These are phyloP conservation scores for Lunularia cruciata DNA, from an alignment of 225 moss, liverwort and hornwort species.

Conservation along the genomic window DNA sequence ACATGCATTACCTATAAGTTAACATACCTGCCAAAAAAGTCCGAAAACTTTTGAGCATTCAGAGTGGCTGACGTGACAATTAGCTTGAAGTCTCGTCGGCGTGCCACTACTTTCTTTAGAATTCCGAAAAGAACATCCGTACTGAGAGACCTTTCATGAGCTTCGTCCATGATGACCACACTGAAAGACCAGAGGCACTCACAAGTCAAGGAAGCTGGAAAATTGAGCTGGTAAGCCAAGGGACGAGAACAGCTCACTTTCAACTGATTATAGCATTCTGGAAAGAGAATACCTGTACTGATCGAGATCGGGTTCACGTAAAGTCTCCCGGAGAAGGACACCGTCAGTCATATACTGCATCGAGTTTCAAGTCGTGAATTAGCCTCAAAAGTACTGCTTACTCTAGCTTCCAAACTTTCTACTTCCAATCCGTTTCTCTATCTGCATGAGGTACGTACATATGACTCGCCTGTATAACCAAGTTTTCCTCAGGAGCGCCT, in stretches of 20 bases:
- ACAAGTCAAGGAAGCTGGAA: not conserved
- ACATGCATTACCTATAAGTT: no score
- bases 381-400: no score
- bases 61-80: conserved; percentile 96
- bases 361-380: no score
- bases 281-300: conserved; percentile 66
- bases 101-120: conserved; percentile 96
- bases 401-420: no score
- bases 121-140: conserved; percentile 98
- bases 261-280: not conserved
- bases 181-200: conserved; percentile 22
- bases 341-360: conserved; percentile 99
- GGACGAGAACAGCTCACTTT: not conserved
- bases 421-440: no score
- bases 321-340: conserved; percentile 91
- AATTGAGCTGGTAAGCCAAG: not conserved
- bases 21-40: conserved; percentile 86
- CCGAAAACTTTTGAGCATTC: conserved; percentile 92
- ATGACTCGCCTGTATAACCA: no score
- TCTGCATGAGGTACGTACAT: no score
- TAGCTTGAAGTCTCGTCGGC: conserved; percentile 97
- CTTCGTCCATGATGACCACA: conserved; percentile 54
- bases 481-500: not conserved
- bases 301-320: conserved; percentile 91
- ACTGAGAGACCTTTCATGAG: conserved; percentile 61